Percentiles rank a stretch among this genome's conserved stretches.
Evolutionary conservation across 2,329 filamentous ascomycete genomes (phyloP).

Genomic region (Fonsecaea pedrosoi): DNA sequence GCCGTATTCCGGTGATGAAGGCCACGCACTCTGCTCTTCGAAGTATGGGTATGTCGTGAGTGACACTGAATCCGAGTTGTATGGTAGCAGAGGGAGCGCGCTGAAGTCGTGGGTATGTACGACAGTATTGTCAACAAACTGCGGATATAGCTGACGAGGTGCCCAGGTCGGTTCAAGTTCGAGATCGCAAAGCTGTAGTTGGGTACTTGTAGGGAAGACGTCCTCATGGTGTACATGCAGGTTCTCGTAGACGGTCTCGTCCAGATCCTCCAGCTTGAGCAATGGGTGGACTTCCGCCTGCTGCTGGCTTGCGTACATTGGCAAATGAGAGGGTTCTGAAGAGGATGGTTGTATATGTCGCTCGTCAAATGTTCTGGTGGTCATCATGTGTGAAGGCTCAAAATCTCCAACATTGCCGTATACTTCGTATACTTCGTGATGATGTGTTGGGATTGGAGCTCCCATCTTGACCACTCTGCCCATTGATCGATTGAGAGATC

Average conservation of each 20-base stretch:
- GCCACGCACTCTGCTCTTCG: conserved; percentile 28
- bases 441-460: conserved; percentile 15
- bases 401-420: conserved; percentile 17
- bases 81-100: conserved; percentile 15
- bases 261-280: conserved; percentile 24
- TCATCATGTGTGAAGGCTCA: conserved; percentile 19
- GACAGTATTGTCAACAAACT: conserved; percentile 10
- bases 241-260: conserved; percentile 9
- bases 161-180: conserved; percentile 23
- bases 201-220: conserved; percentile 9
- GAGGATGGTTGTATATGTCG: conserved; percentile 18
- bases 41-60: conserved; percentile 24
- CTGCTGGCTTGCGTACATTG: conserved; percentile 3
- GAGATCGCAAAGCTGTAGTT: conserved; percentile 29
- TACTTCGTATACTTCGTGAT: not conserved
- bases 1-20: conserved; percentile 26
- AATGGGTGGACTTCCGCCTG: conserved; percentile 15
- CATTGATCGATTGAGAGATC: not conserved
- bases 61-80: conserved; percentile 9
- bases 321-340: conserved; percentile 7
- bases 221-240: not conserved
- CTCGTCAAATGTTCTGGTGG: conserved; percentile 19
- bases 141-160: conserved; percentile 17
- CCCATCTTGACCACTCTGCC: conserved; percentile 15
- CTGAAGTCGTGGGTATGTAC: not conserved